Percentiles rank a stretch among this genome's conserved stretches.
Evolutionary conservation across 805 yeast species (phyloP).

Genomic region (Myxozyma geophila): DNA sequence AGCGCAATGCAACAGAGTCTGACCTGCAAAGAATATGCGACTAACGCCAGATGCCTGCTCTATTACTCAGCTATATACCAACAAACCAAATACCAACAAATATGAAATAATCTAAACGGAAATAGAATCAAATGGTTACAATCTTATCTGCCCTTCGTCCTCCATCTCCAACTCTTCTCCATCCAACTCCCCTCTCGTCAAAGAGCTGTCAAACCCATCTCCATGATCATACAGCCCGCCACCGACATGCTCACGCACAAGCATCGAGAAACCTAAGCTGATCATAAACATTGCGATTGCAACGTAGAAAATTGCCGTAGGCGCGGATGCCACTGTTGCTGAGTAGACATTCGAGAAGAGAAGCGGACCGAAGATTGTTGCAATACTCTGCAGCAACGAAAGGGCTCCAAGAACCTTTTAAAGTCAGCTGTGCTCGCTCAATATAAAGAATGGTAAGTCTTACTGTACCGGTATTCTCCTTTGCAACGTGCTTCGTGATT

Average conservation of each 20-base stretch:
- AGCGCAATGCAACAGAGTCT: too few relatives aligned
- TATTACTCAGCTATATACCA: not conserved
- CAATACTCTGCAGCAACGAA: constrained; percentile 27
- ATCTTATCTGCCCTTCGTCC: not conserved
- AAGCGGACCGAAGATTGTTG: constrained; percentile 30
- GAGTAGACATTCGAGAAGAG: constrained; percentile 29
- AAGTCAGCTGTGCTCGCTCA: not conserved
- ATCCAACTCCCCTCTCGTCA: not conserved
- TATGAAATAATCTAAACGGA: too few relatives aligned
- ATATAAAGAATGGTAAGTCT: not conserved
- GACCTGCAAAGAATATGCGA: not conserved
- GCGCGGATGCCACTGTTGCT: constrained; percentile 31
- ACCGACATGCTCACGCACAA: constrained; percentile 18
- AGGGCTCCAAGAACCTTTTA: constrained; percentile 33
- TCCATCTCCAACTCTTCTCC: constrained; percentile 3
- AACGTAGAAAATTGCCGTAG: constrained; percentile 27
- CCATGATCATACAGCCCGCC: constrained; percentile 34
- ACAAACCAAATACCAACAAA: not conserved
- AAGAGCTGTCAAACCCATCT: constrained; percentile 5
- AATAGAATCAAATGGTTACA: not conserved
- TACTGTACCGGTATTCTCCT: constrained; percentile 33
- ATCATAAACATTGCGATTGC: not conserved
- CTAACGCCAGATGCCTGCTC: not conserved
- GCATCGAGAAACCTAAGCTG: constrained; percentile 14
- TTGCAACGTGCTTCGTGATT: constrained; percentile 35